Percentiles rank a stretch among this genome's conserved stretches.
These are phyloP conservation scores for Pythium scleroteichum DNA, from an alignment of 352 stramenopile genomes.

Conservation along the genomic window DNA sequence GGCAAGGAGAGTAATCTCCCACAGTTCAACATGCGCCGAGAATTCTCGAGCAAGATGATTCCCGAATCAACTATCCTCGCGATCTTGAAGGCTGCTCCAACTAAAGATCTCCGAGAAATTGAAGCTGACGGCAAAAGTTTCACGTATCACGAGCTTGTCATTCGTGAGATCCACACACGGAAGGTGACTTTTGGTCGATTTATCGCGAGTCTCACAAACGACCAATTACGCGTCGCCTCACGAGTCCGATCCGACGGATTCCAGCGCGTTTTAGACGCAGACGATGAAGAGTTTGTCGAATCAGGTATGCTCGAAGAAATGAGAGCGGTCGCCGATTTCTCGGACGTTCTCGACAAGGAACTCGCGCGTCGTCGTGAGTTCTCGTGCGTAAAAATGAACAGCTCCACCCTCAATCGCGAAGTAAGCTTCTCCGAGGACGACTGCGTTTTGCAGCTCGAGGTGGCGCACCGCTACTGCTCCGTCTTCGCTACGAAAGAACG, in stretches of 20 bases:
- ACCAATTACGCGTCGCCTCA: constrained; percentile 46
- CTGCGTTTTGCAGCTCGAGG: constrained; percentile 68
- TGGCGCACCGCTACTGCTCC: constrained; percentile 66
- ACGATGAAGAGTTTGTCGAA: constrained; percentile 26
- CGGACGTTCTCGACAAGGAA: constrained; percentile 59
- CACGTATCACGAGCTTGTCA: constrained; percentile 55
- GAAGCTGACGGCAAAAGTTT: constrained; percentile 46
- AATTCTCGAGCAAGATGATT: constrained; percentile 76
- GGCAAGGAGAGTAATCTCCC: constrained; percentile 43
- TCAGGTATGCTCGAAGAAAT: constrained; percentile 39
- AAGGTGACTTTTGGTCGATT: constrained; percentile 54
- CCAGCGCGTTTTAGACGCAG: not conserved
- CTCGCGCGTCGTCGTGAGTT: constrained; percentile 66
- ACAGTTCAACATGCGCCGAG: constrained; percentile 66
- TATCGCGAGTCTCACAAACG: constrained; percentile 55
- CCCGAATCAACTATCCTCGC: constrained; percentile 61
- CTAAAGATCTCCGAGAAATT: constrained; percentile 54
- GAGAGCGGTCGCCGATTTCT: constrained; percentile 48
- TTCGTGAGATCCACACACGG: constrained; percentile 65
- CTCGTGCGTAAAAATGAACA: constrained; percentile 74
- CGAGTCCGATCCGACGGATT: constrained; percentile 22
- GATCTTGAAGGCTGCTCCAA: constrained; percentile 59
- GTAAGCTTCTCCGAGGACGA: constrained; percentile 80
- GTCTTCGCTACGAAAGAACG: constrained; percentile 71
- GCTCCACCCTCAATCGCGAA: constrained; percentile 42